Conservation (phyloP, 805 yeast genomes). For the Yamadazyma kitorensis region DNA sequence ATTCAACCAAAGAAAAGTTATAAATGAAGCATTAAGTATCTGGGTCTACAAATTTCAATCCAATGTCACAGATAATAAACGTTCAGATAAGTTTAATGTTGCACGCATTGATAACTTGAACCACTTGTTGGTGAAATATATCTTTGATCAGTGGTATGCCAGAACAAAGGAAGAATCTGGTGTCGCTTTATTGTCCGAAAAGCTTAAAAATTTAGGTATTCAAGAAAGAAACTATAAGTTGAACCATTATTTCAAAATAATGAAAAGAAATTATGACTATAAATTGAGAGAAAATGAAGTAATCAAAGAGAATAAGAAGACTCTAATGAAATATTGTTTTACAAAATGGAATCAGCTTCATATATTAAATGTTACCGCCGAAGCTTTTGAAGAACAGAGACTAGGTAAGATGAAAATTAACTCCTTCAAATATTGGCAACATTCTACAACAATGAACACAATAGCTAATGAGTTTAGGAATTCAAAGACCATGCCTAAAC, state of each 20-base stretch:
- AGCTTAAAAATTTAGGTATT: constrained; percentile 5
- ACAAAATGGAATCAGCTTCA: constrained; percentile 9
- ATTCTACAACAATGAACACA: constrained; percentile 3
- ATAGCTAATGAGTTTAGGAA: constrained; percentile 13
- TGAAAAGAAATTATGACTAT: constrained; percentile 2
- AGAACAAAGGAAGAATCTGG: not conserved
- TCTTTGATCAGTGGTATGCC: constrained; percentile 4
- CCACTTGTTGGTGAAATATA: not conserved
- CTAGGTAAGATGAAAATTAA: constrained; percentile 4
- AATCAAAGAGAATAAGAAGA: not conserved
- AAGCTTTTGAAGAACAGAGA: constrained; percentile 5
- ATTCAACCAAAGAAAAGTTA: too few species aligned
- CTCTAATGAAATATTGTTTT: constrained; percentile 3
- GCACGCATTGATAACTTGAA: not conserved
- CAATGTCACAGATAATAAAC: not conserved
- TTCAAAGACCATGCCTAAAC: constrained; percentile 3
- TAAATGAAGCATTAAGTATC: not conserved
- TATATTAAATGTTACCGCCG: constrained; percentile 7
- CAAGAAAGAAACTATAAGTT: constrained; percentile 16
- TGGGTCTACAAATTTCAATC: not conserved
- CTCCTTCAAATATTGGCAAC: constrained; percentile 16
- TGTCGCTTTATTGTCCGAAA: not conserved
- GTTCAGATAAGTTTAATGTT: constrained; percentile 1
- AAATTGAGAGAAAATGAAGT: constrained; percentile 2
- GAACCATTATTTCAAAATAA: constrained; percentile 11